phyloP scores from a whole-genome alignment of 2,329 filamentous ascomycete genomes.

The Knufia petricola region DNA sequence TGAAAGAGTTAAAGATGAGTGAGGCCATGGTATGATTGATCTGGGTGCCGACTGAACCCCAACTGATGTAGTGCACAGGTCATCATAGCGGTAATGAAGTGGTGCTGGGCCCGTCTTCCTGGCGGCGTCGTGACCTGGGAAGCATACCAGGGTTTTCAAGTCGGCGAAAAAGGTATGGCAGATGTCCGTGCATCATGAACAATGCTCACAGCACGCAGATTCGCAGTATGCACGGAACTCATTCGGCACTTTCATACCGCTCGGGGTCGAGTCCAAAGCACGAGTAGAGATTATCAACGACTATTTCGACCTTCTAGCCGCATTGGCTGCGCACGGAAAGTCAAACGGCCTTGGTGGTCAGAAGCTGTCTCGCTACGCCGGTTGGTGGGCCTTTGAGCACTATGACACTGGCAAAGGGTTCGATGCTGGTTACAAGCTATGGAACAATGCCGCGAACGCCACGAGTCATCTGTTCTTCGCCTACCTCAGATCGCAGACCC shows the following conservation, averaged over 20 bases:
- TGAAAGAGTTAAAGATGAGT: conserved; percentile 80
- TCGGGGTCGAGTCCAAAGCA: conserved; percentile 80
- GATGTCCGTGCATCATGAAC: conserved; percentile 12
- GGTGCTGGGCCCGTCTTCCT: conserved; percentile 91
- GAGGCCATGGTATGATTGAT: conserved; percentile 68
- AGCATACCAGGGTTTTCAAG: conserved; percentile 89
- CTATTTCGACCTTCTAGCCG: conserved; percentile 88
- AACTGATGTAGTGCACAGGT: conserved; percentile 48
- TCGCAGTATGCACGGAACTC: conserved; percentile 85
- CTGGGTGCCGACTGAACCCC: conserved; percentile 10
- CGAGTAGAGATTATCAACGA: conserved; percentile 85
- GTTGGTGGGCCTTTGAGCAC: conserved; percentile 98
- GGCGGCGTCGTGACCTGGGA: conserved; percentile 95
- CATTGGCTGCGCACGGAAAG: conserved; percentile 87
- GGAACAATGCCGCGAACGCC: conserved; percentile 84
- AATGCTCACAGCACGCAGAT: conserved; percentile 46
- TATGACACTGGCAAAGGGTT: conserved; percentile 81
- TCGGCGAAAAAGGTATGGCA: conserved; percentile 73
- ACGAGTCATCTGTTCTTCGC: conserved; percentile 97
- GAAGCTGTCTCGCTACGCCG: conserved; percentile 88
- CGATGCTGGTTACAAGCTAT: conserved; percentile 84
- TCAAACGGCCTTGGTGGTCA: conserved; percentile 84
- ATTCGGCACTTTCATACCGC: conserved; percentile 90
- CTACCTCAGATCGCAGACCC: conserved; percentile 80
- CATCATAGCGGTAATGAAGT: conserved; percentile 87